These are phyloP conservation scores for Afroboletus lepidellus DNA, from an alignment of 1,284 basidiomycete species.

Conservation along the genomic window DNA sequence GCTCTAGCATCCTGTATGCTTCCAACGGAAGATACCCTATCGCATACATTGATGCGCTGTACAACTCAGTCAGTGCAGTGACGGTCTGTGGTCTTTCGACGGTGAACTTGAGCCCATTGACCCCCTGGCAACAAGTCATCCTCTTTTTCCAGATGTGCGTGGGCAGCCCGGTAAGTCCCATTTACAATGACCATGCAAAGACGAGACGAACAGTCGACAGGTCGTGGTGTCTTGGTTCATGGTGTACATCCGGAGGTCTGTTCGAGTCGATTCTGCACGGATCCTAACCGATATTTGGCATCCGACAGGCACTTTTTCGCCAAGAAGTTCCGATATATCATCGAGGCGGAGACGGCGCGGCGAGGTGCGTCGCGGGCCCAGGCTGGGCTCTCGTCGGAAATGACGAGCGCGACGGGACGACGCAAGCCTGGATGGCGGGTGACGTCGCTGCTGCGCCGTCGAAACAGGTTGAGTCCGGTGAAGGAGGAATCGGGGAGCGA, in stretches of 20 bases:
- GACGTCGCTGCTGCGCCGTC: constrained; percentile 34
- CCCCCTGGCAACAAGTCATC: constrained; percentile 74
- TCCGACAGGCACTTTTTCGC: constrained; percentile 68
- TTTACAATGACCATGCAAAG: not conserved
- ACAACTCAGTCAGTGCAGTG: constrained; percentile 74
- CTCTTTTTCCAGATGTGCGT: constrained; percentile 72
- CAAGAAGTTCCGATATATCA: constrained; percentile 67
- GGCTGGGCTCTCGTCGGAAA: constrained; percentile 5
- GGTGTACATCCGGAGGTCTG: constrained; percentile 64
- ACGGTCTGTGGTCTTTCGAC: constrained; percentile 77
- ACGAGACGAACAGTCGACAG: constrained; percentile 32
- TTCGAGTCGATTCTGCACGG: not conserved
- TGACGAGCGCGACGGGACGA: constrained; percentile 21
- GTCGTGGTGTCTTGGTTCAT: constrained; percentile 71
- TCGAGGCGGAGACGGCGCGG: constrained; percentile 49
- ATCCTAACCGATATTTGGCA: too few relatives aligned
- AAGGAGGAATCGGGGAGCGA: constrained; percentile 24
- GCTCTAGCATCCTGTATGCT: constrained; percentile 74
- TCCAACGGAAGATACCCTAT: constrained; percentile 65
- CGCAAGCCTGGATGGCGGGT: constrained; percentile 34
- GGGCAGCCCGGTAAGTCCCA: constrained; percentile 62
- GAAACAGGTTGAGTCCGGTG: constrained; percentile 19
- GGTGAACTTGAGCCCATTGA: constrained; percentile 71
- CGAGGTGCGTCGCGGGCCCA: constrained; percentile 16
- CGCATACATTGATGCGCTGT: constrained; percentile 73